phyloP scores from a whole-genome alignment of 345 rosid species.

The Brassica cretica region DNA sequence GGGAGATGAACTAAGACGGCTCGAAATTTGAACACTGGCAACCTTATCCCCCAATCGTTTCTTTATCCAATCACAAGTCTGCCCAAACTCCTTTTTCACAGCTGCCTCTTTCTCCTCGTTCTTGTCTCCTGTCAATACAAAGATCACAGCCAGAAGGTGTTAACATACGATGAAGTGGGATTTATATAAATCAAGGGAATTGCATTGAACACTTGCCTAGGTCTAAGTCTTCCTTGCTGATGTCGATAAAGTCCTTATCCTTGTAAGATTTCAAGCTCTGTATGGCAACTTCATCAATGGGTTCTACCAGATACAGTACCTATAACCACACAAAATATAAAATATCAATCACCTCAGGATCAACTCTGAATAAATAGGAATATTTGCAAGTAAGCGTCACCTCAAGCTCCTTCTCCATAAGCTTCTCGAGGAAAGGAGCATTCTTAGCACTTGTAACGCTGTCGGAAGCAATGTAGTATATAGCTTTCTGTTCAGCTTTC shows the following conservation, averaged over 20 bases:
- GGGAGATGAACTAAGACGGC: constrained; percentile 87
- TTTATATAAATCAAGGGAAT: neutral
- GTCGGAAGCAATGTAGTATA: constrained; percentile 87
- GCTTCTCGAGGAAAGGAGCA: constrained; percentile 94
- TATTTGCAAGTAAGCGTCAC: constrained; percentile 30
- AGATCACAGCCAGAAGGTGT: constrained; percentile 21
- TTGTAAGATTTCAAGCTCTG: constrained; percentile 88
- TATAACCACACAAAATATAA: constrained; percentile 29
- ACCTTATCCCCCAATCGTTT: constrained; percentile 84
- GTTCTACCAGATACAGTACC: constrained; percentile 88
- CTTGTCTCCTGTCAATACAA: constrained; percentile 65
- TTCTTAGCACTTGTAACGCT: constrained; percentile 83
- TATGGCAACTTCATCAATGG: constrained; percentile 91
- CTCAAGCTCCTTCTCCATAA: constrained; percentile 81
- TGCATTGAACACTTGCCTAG: constrained; percentile 52
- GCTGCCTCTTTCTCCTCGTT: constrained; percentile 85
- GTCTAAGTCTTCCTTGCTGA: constrained; percentile 98
- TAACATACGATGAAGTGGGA: constrained; percentile 11
- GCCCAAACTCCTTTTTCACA: constrained; percentile 77
- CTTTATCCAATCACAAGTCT: constrained; percentile 97
- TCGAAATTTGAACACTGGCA: constrained; percentile 90
- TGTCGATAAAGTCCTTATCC: constrained; percentile 92
- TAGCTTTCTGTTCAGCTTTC: constrained; percentile 94
- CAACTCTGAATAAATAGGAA: constrained; percentile 7
- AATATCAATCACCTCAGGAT: constrained; percentile 9